These are phyloP conservation scores for Trichosporon sp. DNA, from an alignment of 1,284 basidiomycete species.

Conservation along the genomic window DNA sequence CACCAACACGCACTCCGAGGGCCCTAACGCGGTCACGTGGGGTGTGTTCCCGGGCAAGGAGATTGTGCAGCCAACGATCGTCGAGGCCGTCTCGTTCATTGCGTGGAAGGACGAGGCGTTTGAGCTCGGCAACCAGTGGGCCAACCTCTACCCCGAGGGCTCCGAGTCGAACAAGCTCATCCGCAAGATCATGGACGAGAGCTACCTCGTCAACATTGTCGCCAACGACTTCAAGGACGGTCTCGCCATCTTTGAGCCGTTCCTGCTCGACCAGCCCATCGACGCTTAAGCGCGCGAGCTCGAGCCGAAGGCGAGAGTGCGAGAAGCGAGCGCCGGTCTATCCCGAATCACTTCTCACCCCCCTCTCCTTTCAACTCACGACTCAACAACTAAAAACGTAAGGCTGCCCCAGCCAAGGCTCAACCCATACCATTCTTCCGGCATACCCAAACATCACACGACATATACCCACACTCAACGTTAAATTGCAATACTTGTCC, in stretches of 20 bases:
- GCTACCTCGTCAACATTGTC: slow-evolving; percentile 92
- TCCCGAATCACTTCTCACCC: background rate
- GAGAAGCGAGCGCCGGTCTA: background rate
- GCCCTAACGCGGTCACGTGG: slow-evolving; percentile 99
- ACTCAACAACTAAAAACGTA: background rate
- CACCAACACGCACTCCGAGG: slow-evolving; percentile 92
- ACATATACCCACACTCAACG: slow-evolving; percentile 17
- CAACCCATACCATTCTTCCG: slow-evolving; percentile 19
- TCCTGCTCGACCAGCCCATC: slow-evolving; percentile 60
- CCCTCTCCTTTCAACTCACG: background rate
- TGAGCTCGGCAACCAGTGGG: slow-evolving; percentile 93
- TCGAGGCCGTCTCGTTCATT: slow-evolving; percentile 70
- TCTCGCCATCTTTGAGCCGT: slow-evolving; percentile 82
- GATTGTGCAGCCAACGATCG: slow-evolving; percentile 96
- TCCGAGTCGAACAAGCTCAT: slow-evolving; percentile 78
- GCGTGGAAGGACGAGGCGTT: slow-evolving; percentile 82
- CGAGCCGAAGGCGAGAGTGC: background rate
- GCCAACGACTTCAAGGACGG: slow-evolving; percentile 92
- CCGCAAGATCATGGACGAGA: slow-evolving; percentile 73
- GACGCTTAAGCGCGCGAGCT: background rate
- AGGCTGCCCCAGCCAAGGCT: slow-evolving; percentile 19
- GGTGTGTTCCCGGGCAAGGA: slow-evolving; percentile 99
- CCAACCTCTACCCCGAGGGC: slow-evolving; percentile 77
- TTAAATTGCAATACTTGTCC: slow-evolving; percentile 20
- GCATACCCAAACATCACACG: slow-evolving; percentile 18